A percentile compares a stretch with the other conserved stretches of the same genome.
Evolutionary conservation across 2,329 filamentous ascomycete genomes (phyloP).

Genomic region (Neofusicoccum ribis): DNA sequence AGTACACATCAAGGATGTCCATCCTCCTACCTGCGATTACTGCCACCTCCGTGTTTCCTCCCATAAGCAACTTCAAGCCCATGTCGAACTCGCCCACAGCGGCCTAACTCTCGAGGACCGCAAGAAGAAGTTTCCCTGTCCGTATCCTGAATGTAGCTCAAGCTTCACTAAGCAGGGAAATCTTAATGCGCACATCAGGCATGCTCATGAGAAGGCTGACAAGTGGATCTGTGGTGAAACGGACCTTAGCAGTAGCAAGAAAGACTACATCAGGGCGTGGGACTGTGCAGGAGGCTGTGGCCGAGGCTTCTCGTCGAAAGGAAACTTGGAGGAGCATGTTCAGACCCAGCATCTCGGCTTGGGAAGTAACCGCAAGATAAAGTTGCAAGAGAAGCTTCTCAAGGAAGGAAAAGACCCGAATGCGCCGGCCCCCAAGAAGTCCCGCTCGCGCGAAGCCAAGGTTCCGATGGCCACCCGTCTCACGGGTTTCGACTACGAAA

Average conservation of each 20-base stretch:
- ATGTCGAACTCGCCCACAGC: conserved; percentile 74
- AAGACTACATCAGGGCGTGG: conserved; percentile 63
- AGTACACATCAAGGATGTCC: conserved; percentile 69
- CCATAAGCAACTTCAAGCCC: conserved; percentile 53
- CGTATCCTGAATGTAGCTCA: conserved; percentile 67
- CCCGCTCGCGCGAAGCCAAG: conserved; percentile 21
- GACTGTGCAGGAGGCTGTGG: conserved; percentile 69
- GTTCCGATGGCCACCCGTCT: conserved; percentile 47
- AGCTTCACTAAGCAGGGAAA: conserved; percentile 84
- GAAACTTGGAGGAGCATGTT: conserved; percentile 79
- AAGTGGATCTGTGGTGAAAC: conserved; percentile 77
- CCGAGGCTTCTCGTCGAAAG: conserved; percentile 73
- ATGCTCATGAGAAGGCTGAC: conserved; percentile 70
- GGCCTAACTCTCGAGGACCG: conserved; percentile 55
- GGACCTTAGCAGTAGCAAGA: conserved; percentile 54
- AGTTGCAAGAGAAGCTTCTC: conserved; percentile 41
- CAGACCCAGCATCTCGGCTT: conserved; percentile 77
- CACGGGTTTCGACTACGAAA: conserved; percentile 57
- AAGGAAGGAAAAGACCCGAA: conserved; percentile 26
- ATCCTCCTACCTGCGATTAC: conserved; percentile 71
- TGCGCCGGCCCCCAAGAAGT: background rate
- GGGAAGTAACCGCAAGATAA: conserved; percentile 38
- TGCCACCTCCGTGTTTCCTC: conserved; percentile 70
- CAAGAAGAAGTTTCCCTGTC: conserved; percentile 64
- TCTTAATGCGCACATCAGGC: conserved; percentile 74